phyloP scores from a whole-genome alignment of 2,329 filamentous ascomycete species.

The Amylocarpus encephaloides region DNA sequence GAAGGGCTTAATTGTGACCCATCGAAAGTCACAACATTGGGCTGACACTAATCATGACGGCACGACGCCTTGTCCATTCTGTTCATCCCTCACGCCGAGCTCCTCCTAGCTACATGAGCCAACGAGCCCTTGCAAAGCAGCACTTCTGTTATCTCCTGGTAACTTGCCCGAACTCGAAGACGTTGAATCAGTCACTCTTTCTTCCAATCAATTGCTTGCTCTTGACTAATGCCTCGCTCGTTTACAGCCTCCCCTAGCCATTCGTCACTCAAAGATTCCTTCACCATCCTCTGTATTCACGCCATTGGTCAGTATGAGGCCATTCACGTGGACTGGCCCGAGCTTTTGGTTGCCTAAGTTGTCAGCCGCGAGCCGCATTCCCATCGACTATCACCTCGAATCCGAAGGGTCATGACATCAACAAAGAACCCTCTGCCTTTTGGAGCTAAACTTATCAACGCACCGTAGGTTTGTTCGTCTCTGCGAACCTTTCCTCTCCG shows the following conservation, averaged over 20 bases:
- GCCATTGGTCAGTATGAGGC: background rate
- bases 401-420: background rate
- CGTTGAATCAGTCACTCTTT: no score
- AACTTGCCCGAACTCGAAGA: no score
- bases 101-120: no score
- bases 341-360: constrained; percentile 1
- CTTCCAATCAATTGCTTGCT: no score
- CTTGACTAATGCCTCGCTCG: no score
- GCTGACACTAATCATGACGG: no score
- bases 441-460: background rate
- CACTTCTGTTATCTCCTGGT: no score
- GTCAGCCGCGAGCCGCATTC: background rate
- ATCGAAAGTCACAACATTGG: background rate
- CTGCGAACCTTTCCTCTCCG: background rate
- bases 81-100: no score
- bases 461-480: background rate
- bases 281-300: no score
- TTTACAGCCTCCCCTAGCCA: background rate
- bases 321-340: constrained; percentile 2
- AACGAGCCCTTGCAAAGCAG: no score
- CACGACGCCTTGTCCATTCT: no score
- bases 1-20: background rate
- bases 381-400: background rate
- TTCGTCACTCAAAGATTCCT: background rate
- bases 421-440: background rate